Evolutionary conservation across 768 basidiomycete species (phyloP), one percentile per base, ranked within the genome.

Genomic region (Russula sp.): DNA sequence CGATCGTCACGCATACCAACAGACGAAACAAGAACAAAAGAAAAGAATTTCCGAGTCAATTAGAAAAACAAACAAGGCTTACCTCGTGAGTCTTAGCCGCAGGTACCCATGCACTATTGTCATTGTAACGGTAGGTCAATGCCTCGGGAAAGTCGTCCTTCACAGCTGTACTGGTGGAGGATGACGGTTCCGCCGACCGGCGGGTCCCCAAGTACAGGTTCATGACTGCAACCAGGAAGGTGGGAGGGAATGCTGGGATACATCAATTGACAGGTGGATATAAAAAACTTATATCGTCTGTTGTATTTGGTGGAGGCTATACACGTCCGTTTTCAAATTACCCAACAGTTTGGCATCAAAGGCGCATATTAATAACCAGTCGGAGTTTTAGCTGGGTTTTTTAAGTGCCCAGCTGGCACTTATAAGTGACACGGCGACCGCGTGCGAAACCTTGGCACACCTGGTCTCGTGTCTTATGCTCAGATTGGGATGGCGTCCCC

Each of bases 41-140:
- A 29, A 43, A 2, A 43, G 7, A n/a, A 43, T 2, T 7, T 14
- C 6, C 14, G n/a, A 35, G 10, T 13, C 5, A 11, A 11, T 7
- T 32, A 20, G 22, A 16, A 10, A 18, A 46, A 22, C 10, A n/a
- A 18, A 41, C 4, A 41, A 42, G 14, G 29, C 52, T 29, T 5
- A 35, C 62, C 0, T 59, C 62, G 47, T 63, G 62, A 16, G 35
- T 54, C 39, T 7, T 58, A 7, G 62, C 57, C 2, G 62, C 58
- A 5, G 62, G 62, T 5, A 63, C 57, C 62, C 62, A 63, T 16
- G 62, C 62, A 5, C 62, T 63, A 13, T 63, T 63, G 34, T 63
- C 62, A n/a, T 59, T 59, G 52, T 43, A 63, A n/a, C 61, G 61
- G 39, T 63, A 63, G 46, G 61, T 63, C 61, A 63, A 59, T 41